Evolutionary conservation across 805 yeast species (phyloP).

Genomic region (Saturnispora hagleri): DNA sequence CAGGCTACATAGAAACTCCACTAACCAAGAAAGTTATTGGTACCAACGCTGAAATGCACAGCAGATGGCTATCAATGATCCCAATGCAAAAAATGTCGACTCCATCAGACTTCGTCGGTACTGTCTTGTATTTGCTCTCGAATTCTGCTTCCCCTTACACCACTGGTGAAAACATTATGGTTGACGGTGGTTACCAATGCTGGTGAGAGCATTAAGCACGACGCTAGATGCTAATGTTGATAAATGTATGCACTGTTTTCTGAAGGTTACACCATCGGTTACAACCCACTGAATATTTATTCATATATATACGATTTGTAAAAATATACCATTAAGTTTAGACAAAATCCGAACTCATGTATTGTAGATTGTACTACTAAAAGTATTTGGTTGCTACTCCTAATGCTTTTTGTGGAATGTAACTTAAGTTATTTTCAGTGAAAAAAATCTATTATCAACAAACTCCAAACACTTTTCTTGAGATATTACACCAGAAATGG

Average conservation of each 20-base stretch:
- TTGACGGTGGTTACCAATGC: constrained; percentile 82
- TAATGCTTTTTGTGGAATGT: no score
- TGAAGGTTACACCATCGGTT: not conserved
- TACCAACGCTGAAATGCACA: constrained; percentile 50
- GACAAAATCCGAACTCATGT: no score
- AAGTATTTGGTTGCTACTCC: no score
- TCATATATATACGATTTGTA: not conserved
- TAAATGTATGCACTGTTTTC: no score
- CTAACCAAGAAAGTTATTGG: constrained; percentile 62
- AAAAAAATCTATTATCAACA: not conserved
- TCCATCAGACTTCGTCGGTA: constrained; percentile 74
- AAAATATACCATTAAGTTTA: not conserved
- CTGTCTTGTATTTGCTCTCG: constrained; percentile 64
- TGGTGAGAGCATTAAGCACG: constrained; percentile 37
- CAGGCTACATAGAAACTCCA: constrained; percentile 76
- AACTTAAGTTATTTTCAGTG: not conserved
- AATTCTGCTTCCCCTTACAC: constrained; percentile 67
- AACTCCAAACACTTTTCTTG: not conserved
- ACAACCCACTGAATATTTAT: not conserved
- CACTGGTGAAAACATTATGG: constrained; percentile 75
- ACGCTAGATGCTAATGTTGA: no score
- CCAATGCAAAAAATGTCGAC: constrained; percentile 82
- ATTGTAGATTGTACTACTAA: no score
- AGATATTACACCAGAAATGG: not conserved
- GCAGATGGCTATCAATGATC: constrained; percentile 60